These are phyloP conservation scores for Paralagenidium karlingii DNA, from an alignment of 352 stramenopile genomes.

Conservation along the genomic window DNA sequence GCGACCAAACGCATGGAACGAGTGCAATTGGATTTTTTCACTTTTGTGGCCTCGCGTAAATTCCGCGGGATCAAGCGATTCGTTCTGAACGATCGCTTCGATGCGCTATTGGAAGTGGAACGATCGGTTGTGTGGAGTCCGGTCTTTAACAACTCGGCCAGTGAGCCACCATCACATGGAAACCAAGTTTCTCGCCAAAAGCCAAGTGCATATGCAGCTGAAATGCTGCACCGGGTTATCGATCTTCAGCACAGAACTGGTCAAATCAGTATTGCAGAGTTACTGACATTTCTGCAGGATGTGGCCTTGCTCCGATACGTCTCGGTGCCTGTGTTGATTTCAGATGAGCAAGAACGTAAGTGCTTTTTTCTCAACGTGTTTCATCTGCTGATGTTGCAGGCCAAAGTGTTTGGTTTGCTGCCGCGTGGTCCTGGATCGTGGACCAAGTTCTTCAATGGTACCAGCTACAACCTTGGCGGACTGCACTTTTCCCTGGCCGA, in stretches of 20 bases:
- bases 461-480: slow-evolving; percentile 30
- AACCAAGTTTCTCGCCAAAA: neutral
- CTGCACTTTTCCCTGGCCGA: slow-evolving; percentile 33
- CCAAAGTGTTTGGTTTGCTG: slow-evolving; percentile 22
- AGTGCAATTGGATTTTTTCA: slow-evolving; percentile 11
- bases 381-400: slow-evolving; percentile 31
- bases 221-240: slow-evolving; percentile 7
- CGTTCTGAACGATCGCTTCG: slow-evolving; percentile 32
- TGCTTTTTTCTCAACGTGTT: slow-evolving; percentile 50
- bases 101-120: too few relatives aligned
- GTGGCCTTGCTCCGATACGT: slow-evolving; percentile 18
- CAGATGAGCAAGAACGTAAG: slow-evolving; percentile 12
- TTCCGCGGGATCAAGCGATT: slow-evolving; percentile 13
- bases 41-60: slow-evolving; percentile 4
- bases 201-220: slow-evolving; percentile 9
- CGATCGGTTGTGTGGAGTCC: too few relatives aligned
- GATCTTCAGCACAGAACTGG: too few relatives aligned
- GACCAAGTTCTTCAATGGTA: slow-evolving; percentile 46
- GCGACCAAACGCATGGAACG: slow-evolving; percentile 8
- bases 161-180: neutral
- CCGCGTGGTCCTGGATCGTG: slow-evolving; percentile 33
- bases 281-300: slow-evolving; percentile 22
- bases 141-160: neutral
- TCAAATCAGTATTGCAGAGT: too few relatives aligned
- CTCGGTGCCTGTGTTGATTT: slow-evolving; percentile 7